These are phyloP conservation scores for Acanthamoeba lugdunensis DNA, from an alignment of 208 protist genomes.

Conservation along the genomic window DNA sequence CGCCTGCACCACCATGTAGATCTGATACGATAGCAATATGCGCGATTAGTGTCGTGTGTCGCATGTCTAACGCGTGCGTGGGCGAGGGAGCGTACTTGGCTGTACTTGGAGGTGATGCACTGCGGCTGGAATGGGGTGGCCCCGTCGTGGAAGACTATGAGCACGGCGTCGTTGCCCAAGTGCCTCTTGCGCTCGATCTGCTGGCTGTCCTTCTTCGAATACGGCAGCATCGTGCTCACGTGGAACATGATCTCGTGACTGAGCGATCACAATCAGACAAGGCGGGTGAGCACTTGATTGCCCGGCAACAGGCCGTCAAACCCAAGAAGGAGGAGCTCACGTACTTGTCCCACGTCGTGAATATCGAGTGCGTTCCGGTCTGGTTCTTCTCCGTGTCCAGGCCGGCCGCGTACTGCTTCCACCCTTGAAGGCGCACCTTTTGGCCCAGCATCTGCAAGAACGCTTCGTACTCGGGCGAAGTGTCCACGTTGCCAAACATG, in stretches of 20 bases:
- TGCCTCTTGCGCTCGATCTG: slow-evolving; percentile 66
- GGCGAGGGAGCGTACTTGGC: background rate
- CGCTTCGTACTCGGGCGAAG: slow-evolving; percentile 73
- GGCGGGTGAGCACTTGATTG: background rate
- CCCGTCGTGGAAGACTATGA: slow-evolving; percentile 65
- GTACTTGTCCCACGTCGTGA: slow-evolving; percentile 65
- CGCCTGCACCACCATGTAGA: slow-evolving; percentile 62
- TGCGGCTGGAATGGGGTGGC: slow-evolving; percentile 54
- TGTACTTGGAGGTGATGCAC: slow-evolving; percentile 70
- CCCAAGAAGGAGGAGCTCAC: background rate
- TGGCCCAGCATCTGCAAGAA: slow-evolving; percentile 78
- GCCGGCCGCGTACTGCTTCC: slow-evolving; percentile 69
- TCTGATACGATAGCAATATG: background rate
- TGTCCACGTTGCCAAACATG: slow-evolving; percentile 79
- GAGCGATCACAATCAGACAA: background rate
- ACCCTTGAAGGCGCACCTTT: slow-evolving; percentile 65
- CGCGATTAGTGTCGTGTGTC: background rate
- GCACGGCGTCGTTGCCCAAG: slow-evolving; percentile 63
- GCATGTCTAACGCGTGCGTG: background rate
- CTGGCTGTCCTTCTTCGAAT: slow-evolving; percentile 69
- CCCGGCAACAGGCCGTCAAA: background rate
- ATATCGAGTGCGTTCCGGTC: slow-evolving; percentile 78
- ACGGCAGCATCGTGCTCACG: slow-evolving; percentile 78
- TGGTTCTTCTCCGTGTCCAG: slow-evolving; percentile 76
- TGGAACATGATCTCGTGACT: slow-evolving; percentile 83